Evolutionary conservation across 179 eudicot genomes (phyloP).

Genomic region (Beta macrorhiza): DNA sequence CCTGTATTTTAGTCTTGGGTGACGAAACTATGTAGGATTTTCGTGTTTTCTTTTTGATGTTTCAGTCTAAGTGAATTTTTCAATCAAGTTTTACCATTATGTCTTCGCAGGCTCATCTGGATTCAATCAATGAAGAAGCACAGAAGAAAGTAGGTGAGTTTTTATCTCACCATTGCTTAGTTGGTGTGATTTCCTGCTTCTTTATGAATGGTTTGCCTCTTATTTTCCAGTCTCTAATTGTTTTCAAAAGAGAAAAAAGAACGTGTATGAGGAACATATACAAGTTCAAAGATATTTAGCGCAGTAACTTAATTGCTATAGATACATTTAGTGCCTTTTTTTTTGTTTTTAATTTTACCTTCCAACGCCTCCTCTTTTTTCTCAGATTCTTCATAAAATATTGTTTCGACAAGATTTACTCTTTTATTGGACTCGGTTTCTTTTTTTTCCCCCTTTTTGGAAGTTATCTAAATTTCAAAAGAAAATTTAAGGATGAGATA

Average conservation of each 20-base stretch:
- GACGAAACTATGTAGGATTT: not conserved
- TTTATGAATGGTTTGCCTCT: slow-evolving; percentile 1
- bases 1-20: not conserved
- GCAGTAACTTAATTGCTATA: not conserved
- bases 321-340: not conserved
- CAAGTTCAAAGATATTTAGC: not conserved
- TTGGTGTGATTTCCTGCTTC: not conserved
- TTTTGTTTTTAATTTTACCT: not conserved
- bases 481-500: not conserved
- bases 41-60: not conserved
- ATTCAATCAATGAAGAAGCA: slow-evolving; percentile 55
- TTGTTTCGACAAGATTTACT: not conserved
- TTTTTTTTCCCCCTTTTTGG: not conserved
- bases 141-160: slow-evolving; percentile 57
- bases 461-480: not conserved
- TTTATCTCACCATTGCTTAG: slow-evolving; percentile 17
- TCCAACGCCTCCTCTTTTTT: not conserved
- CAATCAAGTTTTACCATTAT: not conserved
- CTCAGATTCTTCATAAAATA: not conserved
- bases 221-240: not conserved
- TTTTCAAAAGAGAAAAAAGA: not conserved
- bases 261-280: not conserved
- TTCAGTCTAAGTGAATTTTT: not conserved
- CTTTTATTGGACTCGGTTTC: no score
- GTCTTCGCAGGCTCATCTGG: slow-evolving; percentile 61